A percentile compares a stretch with the other conserved stretches of the same genome.
These are phyloP conservation scores for Colletotrichum orchidophilum DNA, from an alignment of 2,329 filamentous ascomycete species.

Conservation along the genomic window DNA sequence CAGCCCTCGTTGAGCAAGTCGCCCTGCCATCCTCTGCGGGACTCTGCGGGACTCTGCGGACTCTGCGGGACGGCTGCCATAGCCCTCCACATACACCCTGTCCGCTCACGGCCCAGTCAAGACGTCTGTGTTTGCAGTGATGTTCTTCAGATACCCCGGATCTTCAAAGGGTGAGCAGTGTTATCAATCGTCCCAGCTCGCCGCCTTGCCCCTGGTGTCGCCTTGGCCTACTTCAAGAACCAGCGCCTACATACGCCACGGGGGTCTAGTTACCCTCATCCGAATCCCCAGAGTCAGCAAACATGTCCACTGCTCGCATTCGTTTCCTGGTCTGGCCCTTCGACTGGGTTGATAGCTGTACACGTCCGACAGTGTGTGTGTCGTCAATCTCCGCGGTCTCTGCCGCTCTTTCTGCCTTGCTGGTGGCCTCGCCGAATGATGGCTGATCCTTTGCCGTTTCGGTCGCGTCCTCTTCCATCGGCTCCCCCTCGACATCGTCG, in stretches of 20 bases:
- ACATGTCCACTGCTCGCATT: slow-evolving; percentile 86
- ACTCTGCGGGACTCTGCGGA: slow-evolving; percentile 16
- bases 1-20: background rate
- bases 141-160: slow-evolving; percentile 2
- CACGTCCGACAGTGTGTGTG: slow-evolving; percentile 20
- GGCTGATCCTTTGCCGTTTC: slow-evolving; percentile 7
- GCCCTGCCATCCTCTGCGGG: background rate
- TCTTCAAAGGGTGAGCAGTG: slow-evolving; percentile 25
- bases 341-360: slow-evolving; percentile 39
- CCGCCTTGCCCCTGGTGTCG: slow-evolving; percentile 7
- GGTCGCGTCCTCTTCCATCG: slow-evolving; percentile 54
- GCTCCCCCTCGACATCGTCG: slow-evolving; percentile 60
- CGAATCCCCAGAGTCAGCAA: slow-evolving; percentile 76
- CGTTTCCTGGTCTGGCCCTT: slow-evolving; percentile 61
- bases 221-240: background rate
- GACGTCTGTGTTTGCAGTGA: slow-evolving; percentile 15
- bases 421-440: slow-evolving; percentile 19
- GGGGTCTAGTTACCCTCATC: slow-evolving; percentile 42
- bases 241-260: slow-evolving; percentile 3
- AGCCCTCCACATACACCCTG: slow-evolving; percentile 19
- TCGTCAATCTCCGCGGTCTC: slow-evolving; percentile 33
- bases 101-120: slow-evolving; percentile 18
- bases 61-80: slow-evolving; percentile 14
- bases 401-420: slow-evolving; percentile 19
- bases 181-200: slow-evolving; percentile 12